These are phyloP conservation scores for Malania oleifera DNA, from an alignment of 164 flowering plant species.

Conservation along the genomic window DNA sequence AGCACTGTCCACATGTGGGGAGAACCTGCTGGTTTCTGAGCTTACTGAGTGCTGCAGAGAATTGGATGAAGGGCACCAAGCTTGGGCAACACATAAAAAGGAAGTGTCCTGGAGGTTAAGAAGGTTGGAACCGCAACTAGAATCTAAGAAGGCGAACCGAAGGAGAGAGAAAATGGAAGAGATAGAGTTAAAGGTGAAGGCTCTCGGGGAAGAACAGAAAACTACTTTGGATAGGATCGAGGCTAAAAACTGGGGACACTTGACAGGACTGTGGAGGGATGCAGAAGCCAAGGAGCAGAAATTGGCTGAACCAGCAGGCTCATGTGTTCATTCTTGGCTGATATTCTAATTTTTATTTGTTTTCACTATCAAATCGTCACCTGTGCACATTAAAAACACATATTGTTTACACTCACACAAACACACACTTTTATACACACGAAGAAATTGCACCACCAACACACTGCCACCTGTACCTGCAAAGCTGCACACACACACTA, in stretches of 20 bases:
- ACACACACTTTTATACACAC: too few relatives aligned
- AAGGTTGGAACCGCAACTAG: slow-evolving; percentile 80
- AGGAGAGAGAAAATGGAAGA: slow-evolving; percentile 85
- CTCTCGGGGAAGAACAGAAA: slow-evolving; percentile 71
- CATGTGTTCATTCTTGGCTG: slow-evolving; percentile 10
- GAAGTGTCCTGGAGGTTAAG: slow-evolving; percentile 92
- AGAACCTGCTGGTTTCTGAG: slow-evolving; percentile 38
- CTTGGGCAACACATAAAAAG: slow-evolving; percentile 79
- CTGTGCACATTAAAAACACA: too few relatives aligned
- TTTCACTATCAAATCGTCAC: neutral
- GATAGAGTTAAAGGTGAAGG: slow-evolving; percentile 61
- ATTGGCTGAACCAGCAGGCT: slow-evolving; percentile 71
- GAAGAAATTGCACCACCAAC: too few relatives aligned
- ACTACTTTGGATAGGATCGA: slow-evolving; percentile 61
- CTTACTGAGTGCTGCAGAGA: slow-evolving; percentile 76
- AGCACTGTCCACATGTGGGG: slow-evolving; percentile 23
- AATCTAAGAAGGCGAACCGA: slow-evolving; percentile 72
- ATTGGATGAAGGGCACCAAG: slow-evolving; percentile 77
- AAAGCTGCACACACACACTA: too few relatives aligned
- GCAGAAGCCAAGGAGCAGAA: slow-evolving; percentile 88
- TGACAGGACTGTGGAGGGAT: slow-evolving; percentile 62
- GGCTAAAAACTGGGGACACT: slow-evolving; percentile 71
- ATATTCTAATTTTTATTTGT: slow-evolving; percentile 2
- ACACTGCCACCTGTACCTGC: too few relatives aligned
- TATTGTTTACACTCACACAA: too few relatives aligned